These are phyloP conservation scores for Marvania coccoides DNA, from an alignment of 139 green algal genomes.

Conservation along the genomic window DNA sequence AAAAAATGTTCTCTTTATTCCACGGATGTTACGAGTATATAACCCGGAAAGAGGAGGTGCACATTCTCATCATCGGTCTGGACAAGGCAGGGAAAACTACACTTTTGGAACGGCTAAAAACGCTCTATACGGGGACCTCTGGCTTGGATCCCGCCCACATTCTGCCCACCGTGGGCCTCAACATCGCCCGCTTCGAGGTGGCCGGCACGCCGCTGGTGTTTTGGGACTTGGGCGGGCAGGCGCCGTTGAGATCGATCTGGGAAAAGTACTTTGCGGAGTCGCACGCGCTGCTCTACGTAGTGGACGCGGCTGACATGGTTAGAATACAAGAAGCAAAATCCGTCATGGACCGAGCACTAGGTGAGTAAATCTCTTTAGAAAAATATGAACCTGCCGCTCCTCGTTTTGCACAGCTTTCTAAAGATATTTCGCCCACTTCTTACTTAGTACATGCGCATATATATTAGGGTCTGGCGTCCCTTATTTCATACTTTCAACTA, in stretches of 20 bases:
- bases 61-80: conserved; percentile 84
- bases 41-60: conserved; percentile 79
- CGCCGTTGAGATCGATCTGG: conserved; percentile 84
- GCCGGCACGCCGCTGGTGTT: conserved; percentile 65
- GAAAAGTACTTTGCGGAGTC: conserved; percentile 95
- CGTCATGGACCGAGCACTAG: conserved; percentile 60
- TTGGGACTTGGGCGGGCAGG: conserved; percentile 85
- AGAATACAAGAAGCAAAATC: conserved; percentile 57
- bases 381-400: too few species aligned
- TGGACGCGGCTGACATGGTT: conserved; percentile 56
- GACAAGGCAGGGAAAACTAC: conserved; percentile 90
- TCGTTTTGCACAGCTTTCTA: too few species aligned
- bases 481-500: too few species aligned
- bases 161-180: conserved; percentile 90
- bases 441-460: too few species aligned
- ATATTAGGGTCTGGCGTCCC: too few species aligned
- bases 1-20: conserved; percentile 77
- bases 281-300: conserved; percentile 84
- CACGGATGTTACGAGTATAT: conserved; percentile 73
- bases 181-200: conserved; percentile 76
- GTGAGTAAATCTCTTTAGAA: too few species aligned
- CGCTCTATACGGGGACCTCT: conserved; percentile 58
- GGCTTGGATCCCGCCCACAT: conserved; percentile 63
- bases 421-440: too few species aligned
- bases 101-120: conserved; percentile 85